Base-by-base conservation (phyloP, 1,139 yeast species). In the Geotrichum cucujoidarum region DNA sequence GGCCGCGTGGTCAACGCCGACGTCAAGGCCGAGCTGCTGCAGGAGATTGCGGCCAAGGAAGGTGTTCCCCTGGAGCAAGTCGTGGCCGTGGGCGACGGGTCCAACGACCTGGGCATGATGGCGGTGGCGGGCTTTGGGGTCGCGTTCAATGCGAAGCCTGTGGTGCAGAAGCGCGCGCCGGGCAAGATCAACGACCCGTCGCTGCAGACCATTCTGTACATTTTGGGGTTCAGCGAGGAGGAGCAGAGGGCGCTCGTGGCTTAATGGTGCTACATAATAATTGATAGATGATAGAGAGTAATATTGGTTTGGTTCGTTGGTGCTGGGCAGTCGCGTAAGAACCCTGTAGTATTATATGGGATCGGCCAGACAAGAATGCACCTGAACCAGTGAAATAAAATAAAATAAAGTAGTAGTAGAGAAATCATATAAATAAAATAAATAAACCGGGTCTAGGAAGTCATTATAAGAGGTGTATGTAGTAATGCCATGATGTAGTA, bases 131-230 rank as follows among this genome's bases (percentile, higher is more conserved):
- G 98, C 0, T 86, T 81, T 64, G 98, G 98, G 17, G 75, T 94
- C 51, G 98, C 98, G 0, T 94, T 96, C 94, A 85, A 89, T 63
- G 98, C 98, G 16, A 94, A 94, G 65, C 97, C 97, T 29, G 80
- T 75, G 54, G 98, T 94, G 3, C 97, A 88, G 64, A 60, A 61
- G 41, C 57, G 58, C 57, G 98, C 98, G 0, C 97, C 97, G 10
- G 74, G 87, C 40, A 75, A 86, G 55, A 73, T 94, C 58, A 92
- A 92, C 64, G 74, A 90, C 0, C 71, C 75, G 24, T 73, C 83
- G 3, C 74, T 92, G 61, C 71, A 71, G 51, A 95, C 89, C 63
- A 76, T 85, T 5, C 72, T 88, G 60, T 90, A 88, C 67, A 80
- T 92, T 18, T 69, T 90, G 67, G 97, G 97, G 3, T 83, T 78